Conservation (phyloP, 495 filamentous ascomycete genomes). For the Penicillium longicatenatum region DNA sequence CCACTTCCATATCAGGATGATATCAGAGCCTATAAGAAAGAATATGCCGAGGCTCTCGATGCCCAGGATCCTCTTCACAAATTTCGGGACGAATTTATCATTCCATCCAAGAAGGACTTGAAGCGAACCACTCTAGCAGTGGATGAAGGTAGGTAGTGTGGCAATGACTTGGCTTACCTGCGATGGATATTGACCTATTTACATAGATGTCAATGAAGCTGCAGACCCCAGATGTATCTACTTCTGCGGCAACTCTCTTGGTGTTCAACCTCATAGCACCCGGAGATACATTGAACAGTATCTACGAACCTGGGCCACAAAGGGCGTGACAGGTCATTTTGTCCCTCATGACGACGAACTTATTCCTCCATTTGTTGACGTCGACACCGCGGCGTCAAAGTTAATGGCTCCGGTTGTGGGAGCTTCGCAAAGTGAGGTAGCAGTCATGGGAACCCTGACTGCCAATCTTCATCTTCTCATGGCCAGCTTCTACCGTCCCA, state of each 20-base stretch:
- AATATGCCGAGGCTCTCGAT: constrained; percentile 69
- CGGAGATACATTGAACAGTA: constrained; percentile 72
- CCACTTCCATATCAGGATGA: constrained; percentile 42
- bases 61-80: constrained; percentile 64
- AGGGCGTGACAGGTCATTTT: constrained; percentile 95
- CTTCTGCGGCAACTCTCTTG: constrained; percentile 95
- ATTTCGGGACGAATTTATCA: constrained; percentile 77
- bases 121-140: constrained; percentile 61
- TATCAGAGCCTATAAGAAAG: constrained; percentile 42
- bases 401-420: constrained; percentile 84
- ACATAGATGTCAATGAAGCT: constrained; percentile 35
- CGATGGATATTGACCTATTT: background rate
- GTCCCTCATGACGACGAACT: constrained; percentile 73
- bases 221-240: constrained; percentile 65
- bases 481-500: constrained; percentile 88
- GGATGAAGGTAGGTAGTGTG: constrained; percentile 33
- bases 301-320: constrained; percentile 83
- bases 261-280: constrained; percentile 79
- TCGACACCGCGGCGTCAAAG: constrained; percentile 70
- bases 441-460: constrained; percentile 91
- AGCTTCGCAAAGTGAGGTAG: constrained; percentile 77
- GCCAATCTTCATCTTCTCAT: constrained; percentile 90
- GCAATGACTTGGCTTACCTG: background rate
- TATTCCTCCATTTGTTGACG: constrained; percentile 77
- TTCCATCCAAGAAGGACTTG: constrained; percentile 79